These are phyloP conservation scores for Colletotrichum phormii DNA, from an alignment of 2,329 filamentous ascomycete genomes.

Conservation along the genomic window DNA sequence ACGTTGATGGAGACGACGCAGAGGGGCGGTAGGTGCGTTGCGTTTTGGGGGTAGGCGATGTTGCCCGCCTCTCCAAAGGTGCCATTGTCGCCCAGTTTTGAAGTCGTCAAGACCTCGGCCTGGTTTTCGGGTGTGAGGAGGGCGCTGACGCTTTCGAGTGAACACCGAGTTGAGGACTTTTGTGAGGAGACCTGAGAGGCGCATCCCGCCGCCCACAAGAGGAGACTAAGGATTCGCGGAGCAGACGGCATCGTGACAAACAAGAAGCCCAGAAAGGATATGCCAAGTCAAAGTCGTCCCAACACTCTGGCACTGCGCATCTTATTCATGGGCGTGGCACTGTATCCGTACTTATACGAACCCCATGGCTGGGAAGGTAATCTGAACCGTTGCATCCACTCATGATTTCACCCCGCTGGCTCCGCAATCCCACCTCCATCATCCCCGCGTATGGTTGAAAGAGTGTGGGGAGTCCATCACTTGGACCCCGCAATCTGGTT, in stretches of 20 bases:
- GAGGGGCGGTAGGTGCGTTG: slow-evolving; percentile 45
- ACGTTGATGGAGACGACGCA: slow-evolving; percentile 48
- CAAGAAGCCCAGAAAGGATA: background rate
- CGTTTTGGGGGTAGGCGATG: slow-evolving; percentile 41
- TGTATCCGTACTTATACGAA: background rate
- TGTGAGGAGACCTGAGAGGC: background rate
- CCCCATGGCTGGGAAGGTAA: background rate
- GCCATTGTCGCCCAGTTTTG: slow-evolving; percentile 1
- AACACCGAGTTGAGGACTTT: background rate
- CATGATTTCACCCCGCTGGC: background rate
- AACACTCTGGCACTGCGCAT: background rate
- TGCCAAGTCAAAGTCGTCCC: background rate
- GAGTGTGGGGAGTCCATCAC: background rate
- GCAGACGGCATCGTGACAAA: slow-evolving; percentile 7
- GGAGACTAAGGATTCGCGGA: background rate
- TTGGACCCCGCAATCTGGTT: slow-evolving; percentile 3
- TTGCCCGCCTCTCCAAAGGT: slow-evolving; percentile 41
- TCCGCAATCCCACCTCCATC: background rate
- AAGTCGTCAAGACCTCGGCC: slow-evolving; percentile 7
- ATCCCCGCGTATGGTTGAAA: background rate
- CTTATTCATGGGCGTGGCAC: background rate
- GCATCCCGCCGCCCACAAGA: background rate
- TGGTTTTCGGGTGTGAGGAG: background rate
- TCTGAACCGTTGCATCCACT: background rate
- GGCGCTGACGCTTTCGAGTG: background rate